Evolutionary conservation across 208 protist genomes (phyloP).

Genomic region (Leptomonas pyrrhocoris): DNA sequence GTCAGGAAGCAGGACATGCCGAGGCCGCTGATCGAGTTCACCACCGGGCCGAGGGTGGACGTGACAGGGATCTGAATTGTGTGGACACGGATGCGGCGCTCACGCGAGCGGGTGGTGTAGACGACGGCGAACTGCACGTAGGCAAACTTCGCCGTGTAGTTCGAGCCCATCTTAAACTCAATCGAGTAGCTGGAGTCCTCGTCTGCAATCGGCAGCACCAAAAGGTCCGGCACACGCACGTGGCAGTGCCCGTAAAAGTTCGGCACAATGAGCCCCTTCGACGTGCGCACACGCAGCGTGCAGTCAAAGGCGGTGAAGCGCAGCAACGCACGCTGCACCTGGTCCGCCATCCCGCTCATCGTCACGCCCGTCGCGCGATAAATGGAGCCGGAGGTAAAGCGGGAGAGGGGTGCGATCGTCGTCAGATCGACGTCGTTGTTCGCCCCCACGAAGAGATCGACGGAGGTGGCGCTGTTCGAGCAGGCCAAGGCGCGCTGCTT

Average conservation of each 20-base stretch:
- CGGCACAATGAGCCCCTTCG: constrained; percentile 77
- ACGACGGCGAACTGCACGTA: constrained; percentile 87
- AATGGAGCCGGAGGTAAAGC: constrained; percentile 80
- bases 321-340: constrained; percentile 81
- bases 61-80: constrained; percentile 75
- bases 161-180: constrained; percentile 66
- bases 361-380: constrained; percentile 59
- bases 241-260: constrained; percentile 97
- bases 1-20: constrained; percentile 71
- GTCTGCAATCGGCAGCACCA: constrained; percentile 93
- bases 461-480: constrained; percentile 88
- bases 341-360: constrained; percentile 64
- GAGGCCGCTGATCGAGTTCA: constrained; percentile 79
- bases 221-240: constrained; percentile 94
- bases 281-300: constrained; percentile 95
- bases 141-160: constrained; percentile 66
- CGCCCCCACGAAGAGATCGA: constrained; percentile 91
- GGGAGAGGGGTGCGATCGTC: constrained; percentile 87
- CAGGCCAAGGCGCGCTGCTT: constrained; percentile 94
- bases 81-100: constrained; percentile 87
- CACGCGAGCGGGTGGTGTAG: constrained; percentile 75
- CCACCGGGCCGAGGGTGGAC: constrained; percentile 39
- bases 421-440: constrained; percentile 88
- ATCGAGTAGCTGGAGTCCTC: constrained; percentile 89
- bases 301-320: constrained; percentile 94